phyloP scores from a whole-genome alignment of 129 eudicot genomes.

The Flaveria bidentis region DNA sequence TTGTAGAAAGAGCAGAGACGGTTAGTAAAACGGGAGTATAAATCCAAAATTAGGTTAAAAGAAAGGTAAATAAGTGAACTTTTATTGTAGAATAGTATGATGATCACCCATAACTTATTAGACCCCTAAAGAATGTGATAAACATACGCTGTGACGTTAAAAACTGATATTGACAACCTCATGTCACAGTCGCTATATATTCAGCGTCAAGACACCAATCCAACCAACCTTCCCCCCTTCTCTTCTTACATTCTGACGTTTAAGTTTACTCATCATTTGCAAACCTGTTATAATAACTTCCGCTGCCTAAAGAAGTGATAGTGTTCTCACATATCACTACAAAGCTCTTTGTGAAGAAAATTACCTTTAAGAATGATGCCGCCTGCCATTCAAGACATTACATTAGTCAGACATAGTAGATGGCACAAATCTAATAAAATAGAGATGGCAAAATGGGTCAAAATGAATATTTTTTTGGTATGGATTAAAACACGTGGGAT shows the following conservation, averaged over 20 bases:
- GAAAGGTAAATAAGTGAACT: background rate
- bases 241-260: background rate
- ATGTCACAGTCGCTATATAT: background rate
- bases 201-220: background rate
- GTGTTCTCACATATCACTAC: constrained; percentile 14
- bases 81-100: background rate
- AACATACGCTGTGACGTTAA: background rate
- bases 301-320: constrained; percentile 18
- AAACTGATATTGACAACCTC: background rate
- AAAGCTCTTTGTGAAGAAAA: constrained; percentile 17
- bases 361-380: constrained; percentile 75
- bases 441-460: constrained; percentile 7
- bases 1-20: background rate
- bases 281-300: constrained; percentile 17
- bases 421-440: background rate
- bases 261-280: constrained; percentile 9
- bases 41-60: background rate
- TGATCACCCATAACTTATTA: background rate
- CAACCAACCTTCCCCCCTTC: background rate
- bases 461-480: background rate
- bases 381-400: constrained; percentile 47
- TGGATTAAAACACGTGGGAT: background rate
- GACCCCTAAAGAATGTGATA: background rate
- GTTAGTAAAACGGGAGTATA: background rate
- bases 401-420: constrained; percentile 25